phyloP scores from a whole-genome alignment of 1,284 basidiomycete genomes.

The Ganoderma meredithae region DNA sequence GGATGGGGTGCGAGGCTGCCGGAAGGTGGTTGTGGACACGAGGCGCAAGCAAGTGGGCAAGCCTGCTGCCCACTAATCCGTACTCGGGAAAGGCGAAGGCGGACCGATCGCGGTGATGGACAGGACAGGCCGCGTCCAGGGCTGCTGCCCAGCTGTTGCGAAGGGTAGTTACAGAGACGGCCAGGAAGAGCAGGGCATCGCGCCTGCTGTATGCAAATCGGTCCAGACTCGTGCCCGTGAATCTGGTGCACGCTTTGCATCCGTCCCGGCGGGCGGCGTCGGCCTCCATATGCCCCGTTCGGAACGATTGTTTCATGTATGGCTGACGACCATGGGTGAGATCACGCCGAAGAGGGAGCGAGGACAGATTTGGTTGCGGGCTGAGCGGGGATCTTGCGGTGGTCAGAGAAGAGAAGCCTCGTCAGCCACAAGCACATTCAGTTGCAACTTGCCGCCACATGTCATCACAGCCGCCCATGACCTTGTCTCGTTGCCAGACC shows the following conservation, averaged over 20 bases:
- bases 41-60: not conserved
- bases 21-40: constrained; percentile 8
- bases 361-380: not conserved
- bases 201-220: not conserved
- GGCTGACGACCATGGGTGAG: constrained; percentile 2
- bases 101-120: constrained; percentile 9
- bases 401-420: constrained; percentile 1
- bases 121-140: not conserved
- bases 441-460: not conserved
- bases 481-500: not conserved
- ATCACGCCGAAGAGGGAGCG: constrained; percentile 2
- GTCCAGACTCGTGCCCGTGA: not conserved
- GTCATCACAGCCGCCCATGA: not conserved
- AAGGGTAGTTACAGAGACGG: not conserved
- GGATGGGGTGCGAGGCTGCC: not conserved
- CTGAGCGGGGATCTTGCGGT: not conserved
- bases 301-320: not conserved
- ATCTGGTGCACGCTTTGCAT: not conserved
- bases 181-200: not conserved
- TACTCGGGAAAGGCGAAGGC: constrained; percentile 1
- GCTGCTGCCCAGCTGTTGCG: not conserved
- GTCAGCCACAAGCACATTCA: constrained; percentile 1
- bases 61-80: not conserved
- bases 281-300: not conserved
- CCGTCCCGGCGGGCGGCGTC: not conserved